Evolutionary conservation across 106 monocot genomes (phyloP), one percentile per base, ranked within the genome.

Genomic region (Dendrobium catenatum): DNA sequence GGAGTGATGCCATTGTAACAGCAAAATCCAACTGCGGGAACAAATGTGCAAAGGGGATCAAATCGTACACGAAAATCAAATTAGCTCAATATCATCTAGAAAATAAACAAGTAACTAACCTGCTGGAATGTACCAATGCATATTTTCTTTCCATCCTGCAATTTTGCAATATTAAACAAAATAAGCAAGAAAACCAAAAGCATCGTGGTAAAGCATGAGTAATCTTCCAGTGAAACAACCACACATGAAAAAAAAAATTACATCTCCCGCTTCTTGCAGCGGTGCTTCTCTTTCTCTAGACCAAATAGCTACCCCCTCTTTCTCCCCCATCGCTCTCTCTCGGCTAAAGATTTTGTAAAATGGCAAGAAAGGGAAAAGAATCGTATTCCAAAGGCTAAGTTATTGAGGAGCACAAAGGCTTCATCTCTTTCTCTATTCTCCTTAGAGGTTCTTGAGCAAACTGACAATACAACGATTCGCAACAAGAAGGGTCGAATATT

Each of bases 1-100:
- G 86, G 44, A 98, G 93, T 85, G 98, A 92, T 76, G 95, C 83
- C 26, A 98, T 72, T 74, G 92, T 98, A 79, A 85, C 91, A 54
- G 98, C 88, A 93, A 95, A 98, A 88, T 95, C 98, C 82, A 98
- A 88, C 98, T 98, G 91, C 85, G 78, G 24, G 46, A 43, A 77
- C 7, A 84, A 81, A 17, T 51, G 56, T n/a, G 59, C 59, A 44
- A 55, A 56, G 26, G 10, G 77, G 59, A 58, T 55, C 73, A 77
- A 55, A 80, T 67, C 13, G 10, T 81, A 13, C 42, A 72, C 70
- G 49, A 47, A 64, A 66, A 22, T 67, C 27, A 19, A 84, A 77
- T 42, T 82, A 44, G 46, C 33, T 74, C 18, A n/a, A 77, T 26
- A 22, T 42, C 13, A 74, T 18, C 19, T 77, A 79, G 41, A 55